Conservation (phyloP, 257 asterid genomes). For the Primulina tabacum region DNA sequence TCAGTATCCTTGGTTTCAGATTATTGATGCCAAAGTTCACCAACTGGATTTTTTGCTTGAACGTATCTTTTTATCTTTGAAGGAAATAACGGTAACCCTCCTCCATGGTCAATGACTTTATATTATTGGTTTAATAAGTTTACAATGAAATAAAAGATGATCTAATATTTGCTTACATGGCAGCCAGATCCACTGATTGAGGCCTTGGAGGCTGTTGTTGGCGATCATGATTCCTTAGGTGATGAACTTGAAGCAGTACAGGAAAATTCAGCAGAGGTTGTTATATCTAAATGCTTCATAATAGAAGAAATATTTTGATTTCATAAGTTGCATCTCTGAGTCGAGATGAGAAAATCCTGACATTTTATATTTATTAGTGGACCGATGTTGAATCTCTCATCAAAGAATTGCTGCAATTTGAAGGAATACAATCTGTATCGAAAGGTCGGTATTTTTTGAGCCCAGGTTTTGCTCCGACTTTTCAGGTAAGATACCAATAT, state of each 20-base stretch:
- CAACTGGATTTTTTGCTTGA: slow-evolving; percentile 83
- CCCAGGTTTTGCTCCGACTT: slow-evolving; percentile 95
- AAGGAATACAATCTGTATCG: slow-evolving; percentile 77
- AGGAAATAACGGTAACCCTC: slow-evolving; percentile 67
- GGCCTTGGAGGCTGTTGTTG: slow-evolving; percentile 88
- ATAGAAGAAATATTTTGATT: slow-evolving; percentile 12
- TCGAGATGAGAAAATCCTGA: not conserved
- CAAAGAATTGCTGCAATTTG: slow-evolving; percentile 55
- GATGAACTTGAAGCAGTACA: slow-evolving; percentile 68
- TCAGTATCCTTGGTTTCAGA: slow-evolving; percentile 41
- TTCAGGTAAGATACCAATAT: slow-evolving; percentile 57
- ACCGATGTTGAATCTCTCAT: slow-evolving; percentile 78
- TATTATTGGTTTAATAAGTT: slow-evolving; percentile 12
- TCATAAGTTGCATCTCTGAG: not conserved
- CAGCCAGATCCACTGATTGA: slow-evolving; percentile 92
- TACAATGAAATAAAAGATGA: slow-evolving; percentile 14
- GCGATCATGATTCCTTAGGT: slow-evolving; percentile 53
- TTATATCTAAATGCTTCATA: not conserved
- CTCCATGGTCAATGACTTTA: slow-evolving; percentile 8
- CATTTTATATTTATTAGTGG: slow-evolving; percentile 52
- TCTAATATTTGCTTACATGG: slow-evolving; percentile 22
- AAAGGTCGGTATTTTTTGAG: slow-evolving; percentile 85
- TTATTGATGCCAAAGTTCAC: slow-evolving; percentile 89
- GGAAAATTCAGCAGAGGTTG: slow-evolving; percentile 68
- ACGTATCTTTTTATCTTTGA: slow-evolving; percentile 84